Base-by-base conservation (phyloP, 108 stramenopile species). In the Aurantiochytrium sp. region DNA sequence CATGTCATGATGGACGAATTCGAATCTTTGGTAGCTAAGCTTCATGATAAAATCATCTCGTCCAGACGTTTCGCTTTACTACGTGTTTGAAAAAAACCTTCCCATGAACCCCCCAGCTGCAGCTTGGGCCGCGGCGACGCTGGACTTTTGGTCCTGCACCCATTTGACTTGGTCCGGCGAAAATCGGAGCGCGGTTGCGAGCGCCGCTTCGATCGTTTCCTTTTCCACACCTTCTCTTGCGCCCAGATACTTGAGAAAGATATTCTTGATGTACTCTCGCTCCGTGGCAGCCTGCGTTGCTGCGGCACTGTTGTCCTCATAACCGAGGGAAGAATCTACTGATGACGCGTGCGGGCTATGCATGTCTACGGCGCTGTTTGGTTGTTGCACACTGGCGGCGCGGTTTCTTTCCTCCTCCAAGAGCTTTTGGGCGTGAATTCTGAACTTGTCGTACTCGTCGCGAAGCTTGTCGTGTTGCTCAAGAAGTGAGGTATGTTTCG, bases 1-100 rank as follows among this genome's bases (percentile, higher is more conserved):
- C 89, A 18, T 55, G 35, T 10, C 88, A 89, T 53, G 91, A 91
- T n/a, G 91, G 91, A 5, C 4, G 18, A 3, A 3, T 91, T 5
- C 58, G 88, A 4, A 90, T 59, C 60, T 91, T 16, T 18, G 59
- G 21, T 59, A 59, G 21, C 35, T 35, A 35, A 59, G 59, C 21
- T 59, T 59, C 19, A 2, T 59, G 35, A 35, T 2, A 35, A 2
- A 35, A 35, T 2, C 35, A 35, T 35, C 35, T 35, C 35, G 35
- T 35, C 35, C 35, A 0, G 35, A 35, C 35, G 35, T 35, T 35
- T 35, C 35, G 35, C 2, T 57, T 57, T 8, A 57, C 55, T 57
- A 57, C 14, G 14, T 57, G 55, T 16, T 57, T 8, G 44, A 35
- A 28, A 69, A 69, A 18, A 69, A 42, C 3, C 64, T 28, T 14